Percentiles rank a stretch among this genome's conserved stretches.
phyloP scores from a whole-genome alignment of 106 monocot genomes.

The Acanthochlamys bracteata region DNA sequence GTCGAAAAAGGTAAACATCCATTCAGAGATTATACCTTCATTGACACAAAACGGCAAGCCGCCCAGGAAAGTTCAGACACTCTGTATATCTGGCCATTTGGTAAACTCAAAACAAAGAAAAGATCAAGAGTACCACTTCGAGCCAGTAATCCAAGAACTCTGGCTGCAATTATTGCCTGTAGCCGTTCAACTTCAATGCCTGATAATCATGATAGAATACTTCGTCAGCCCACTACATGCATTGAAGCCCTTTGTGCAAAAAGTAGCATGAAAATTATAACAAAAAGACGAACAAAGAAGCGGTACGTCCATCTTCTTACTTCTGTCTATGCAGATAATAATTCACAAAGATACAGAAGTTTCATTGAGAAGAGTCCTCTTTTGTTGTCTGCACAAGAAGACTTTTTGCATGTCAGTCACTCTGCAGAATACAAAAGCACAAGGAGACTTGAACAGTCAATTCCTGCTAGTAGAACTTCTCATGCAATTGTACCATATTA shows the following conservation, averaged over 20 bases:
- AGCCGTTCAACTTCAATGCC: not conserved
- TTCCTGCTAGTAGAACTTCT: not conserved
- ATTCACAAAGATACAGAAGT: not conserved
- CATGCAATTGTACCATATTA: conserved; percentile 8
- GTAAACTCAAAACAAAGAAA: conserved; percentile 14
- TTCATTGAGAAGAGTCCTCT: not conserved
- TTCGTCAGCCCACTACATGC: conserved; percentile 6
- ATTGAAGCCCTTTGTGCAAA: conserved; percentile 13
- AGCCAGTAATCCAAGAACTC: conserved; percentile 1
- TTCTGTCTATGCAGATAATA: not conserved
- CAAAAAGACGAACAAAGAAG: conserved; percentile 16
- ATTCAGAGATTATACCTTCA: not conserved
- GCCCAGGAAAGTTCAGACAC: not conserved
- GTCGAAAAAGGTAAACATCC: not conserved
- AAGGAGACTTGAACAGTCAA: conserved; percentile 2
- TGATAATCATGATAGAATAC: not conserved
- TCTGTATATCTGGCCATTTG: not conserved
- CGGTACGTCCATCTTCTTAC: not conserved
- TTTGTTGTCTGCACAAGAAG: not conserved
- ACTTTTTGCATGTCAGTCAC: not conserved
- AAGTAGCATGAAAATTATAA: not conserved
- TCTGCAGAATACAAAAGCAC: not conserved
- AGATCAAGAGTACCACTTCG: conserved; percentile 13
- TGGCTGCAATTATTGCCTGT: not conserved
- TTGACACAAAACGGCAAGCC: not conserved